Evolutionary conservation across 192 early-diverging fungal genomes (phyloP).

Genomic region (Backusella tarrabulga): DNA sequence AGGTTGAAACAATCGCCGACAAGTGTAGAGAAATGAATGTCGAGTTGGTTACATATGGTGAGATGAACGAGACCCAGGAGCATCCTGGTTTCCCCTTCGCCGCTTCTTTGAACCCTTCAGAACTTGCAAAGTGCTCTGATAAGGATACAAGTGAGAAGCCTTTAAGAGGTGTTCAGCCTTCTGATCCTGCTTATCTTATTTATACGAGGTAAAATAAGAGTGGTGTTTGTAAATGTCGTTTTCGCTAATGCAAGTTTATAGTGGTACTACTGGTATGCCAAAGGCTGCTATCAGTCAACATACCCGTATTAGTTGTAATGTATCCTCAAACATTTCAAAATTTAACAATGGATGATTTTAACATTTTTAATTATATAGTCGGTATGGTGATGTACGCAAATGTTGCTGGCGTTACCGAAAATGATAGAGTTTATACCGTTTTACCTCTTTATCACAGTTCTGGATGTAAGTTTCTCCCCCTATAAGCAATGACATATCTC

Average conservation of each 20-base stretch:
- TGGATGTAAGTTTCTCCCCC: slow-evolving; percentile 43
- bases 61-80: slow-evolving; percentile 23
- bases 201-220: slow-evolving; percentile 28
- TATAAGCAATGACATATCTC: not conserved
- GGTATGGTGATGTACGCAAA: slow-evolving; percentile 24
- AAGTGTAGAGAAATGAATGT: slow-evolving; percentile 27
- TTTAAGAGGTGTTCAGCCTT: slow-evolving; percentile 16
- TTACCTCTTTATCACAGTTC: slow-evolving; percentile 66
- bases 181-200: slow-evolving; percentile 41
- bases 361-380: slow-evolving; percentile 11
- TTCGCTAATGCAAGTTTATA: slow-evolving; percentile 39
- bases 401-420: slow-evolving; percentile 15
- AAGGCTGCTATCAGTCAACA: slow-evolving; percentile 58
- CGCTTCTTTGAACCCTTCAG: slow-evolving; percentile 25
- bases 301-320: slow-evolving; percentile 35
- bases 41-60: slow-evolving; percentile 27
- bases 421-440: slow-evolving; percentile 54
- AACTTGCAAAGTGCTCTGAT: slow-evolving; percentile 30
- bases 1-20: slow-evolving; percentile 24
- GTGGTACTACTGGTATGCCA: slow-evolving; percentile 63
- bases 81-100: slow-evolving; percentile 17
- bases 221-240: not conserved
- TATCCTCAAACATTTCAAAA: not conserved
- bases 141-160: slow-evolving; percentile 25
- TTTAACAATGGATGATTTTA: no score